Base-by-base conservation (phyloP, 169 alveolate genomes). In the Plasmodium gonderi region DNA sequence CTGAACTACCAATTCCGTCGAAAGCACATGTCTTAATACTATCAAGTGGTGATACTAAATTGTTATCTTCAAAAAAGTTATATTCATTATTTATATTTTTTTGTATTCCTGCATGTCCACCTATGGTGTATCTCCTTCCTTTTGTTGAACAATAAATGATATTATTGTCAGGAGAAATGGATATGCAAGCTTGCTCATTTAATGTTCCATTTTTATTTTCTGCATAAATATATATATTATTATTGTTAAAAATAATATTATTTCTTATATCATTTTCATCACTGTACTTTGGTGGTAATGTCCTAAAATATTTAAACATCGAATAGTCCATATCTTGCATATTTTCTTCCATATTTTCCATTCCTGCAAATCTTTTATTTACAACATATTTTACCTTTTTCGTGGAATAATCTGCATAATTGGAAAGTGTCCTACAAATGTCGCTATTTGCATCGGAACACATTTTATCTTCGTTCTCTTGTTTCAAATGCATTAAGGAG, bases 201-300 rank as follows among this genome's bases (percentile, higher is more conserved):
- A 87, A 75, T 33, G 93, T 87, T 60, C 93, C 93, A 76, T 87
- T 87, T 60, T 87, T 87, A 77, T 87, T 87, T 77, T 87, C 93
- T 12, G 93, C 93, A 67, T 87, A 87, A 31, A 87, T 87, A 87
- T 87, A 87, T 26, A 87, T 87, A 77, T 87, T 87, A 68, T 87
- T 87, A 65, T 60, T 87, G 29, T 74, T 87, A 77, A 74, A 87
- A 76, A 87, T 87, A 31, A 87, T 87, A 76, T 87, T 87, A 64
- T 87, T 87, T 87, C 93, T 74, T 40, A 87, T 75, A 42, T 87
- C 93, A 87, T 87, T 87, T 31, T 87, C 93, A 68, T 87, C 79
- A 75, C 93, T 87, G 45, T 87, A 87, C 47, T 87, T 87, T 26
- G 93, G 90, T 12, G 93, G 93, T 64, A 87, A 87, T 8, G 93